Base-by-base conservation (phyloP, 75 land plant genomes). In the Chamaecyparis obtusa region DNA sequence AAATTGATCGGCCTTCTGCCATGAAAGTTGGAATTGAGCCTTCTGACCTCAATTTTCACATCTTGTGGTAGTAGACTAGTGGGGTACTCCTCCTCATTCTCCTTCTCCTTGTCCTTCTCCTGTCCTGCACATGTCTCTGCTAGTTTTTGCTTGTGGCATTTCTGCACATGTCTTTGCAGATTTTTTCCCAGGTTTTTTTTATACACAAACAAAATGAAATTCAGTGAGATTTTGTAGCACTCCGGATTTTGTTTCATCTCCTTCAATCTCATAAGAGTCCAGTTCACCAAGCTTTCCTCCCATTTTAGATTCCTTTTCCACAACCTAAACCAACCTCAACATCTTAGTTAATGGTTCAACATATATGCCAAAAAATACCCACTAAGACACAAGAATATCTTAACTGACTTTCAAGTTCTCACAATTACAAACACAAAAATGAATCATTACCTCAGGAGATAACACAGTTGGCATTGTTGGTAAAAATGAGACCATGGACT, bases 191-290 rank as follows among this genome's bases (percentile, higher is more conserved):
- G n/a, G n/a, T n/a, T n/a, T n/a, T n/a, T n/a, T n/a, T n/a, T n/a
- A 77, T 95, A 98, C 96, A 83, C 95, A 92, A 43, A 96, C 95
- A 90, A 98, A 92, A 69, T 98, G 99, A 88, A 98, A 98, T 87
- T 97, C 99, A 14, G 92, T 85, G 36, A 98, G 91, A 87, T 97
- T 97, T 87, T 93, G 98, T 86, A 98, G 92, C 35, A 95, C 90
- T 88, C 96, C 99, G 30, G 82, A 89, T 87, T 93, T 93, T 75
- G 92, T 88, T 13, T 96, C 99, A 55, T 89, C 95, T 37, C 99
- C 99, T 92, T 98, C 99, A 86, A 97, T 92, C 90, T 98, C 99
- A 86, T 98, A 97, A 19, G 92, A 90, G 83, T 96, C 96, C 57
- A 98, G 54, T 35, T 95, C 95, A 74, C 95, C 92, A 85, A 94